These are phyloP conservation scores for Cystobasidium onofrii DNA, from an alignment of 768 basidiomycete genomes.

Conservation along the genomic window DNA sequence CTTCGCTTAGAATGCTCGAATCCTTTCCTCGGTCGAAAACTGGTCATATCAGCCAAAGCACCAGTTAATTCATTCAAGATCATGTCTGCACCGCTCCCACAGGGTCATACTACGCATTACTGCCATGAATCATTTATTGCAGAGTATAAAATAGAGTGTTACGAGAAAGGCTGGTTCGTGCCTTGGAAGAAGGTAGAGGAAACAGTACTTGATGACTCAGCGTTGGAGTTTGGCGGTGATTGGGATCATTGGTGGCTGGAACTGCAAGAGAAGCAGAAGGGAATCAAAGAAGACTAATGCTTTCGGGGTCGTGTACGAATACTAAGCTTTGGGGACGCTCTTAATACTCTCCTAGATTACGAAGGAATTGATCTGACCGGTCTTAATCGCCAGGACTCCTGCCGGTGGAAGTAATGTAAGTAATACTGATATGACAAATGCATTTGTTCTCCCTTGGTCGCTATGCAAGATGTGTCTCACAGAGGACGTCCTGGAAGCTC, in stretches of 20 bases:
- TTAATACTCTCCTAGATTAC: constrained; percentile 21
- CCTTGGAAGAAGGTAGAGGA: constrained; percentile 13
- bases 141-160: not conserved
- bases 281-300: no score
- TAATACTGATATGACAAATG: constrained; percentile 6
- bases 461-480: constrained; percentile 23
- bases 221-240: constrained; percentile 21
- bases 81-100: constrained; percentile 18
- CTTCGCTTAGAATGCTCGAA: constrained; percentile 13
- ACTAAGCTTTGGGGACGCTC: constrained; percentile 20
- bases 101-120: constrained; percentile 17
- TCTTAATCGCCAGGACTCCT: not conserved
- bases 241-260: constrained; percentile 29
- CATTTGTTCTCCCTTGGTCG: constrained; percentile 27
- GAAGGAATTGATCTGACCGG: constrained; percentile 10
- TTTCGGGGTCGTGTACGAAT: no score
- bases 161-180: constrained; percentile 14
- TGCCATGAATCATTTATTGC: constrained; percentile 16
- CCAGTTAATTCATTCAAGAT: not conserved
- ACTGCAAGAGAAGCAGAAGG: not conserved
- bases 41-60: constrained; percentile 5
- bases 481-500: not conserved
- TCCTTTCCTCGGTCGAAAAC: constrained; percentile 11
- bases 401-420: not conserved
- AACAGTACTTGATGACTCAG: not conserved